A percentile compares a stretch with the other conserved stretches of the same genome.
These are phyloP conservation scores for Rhytidiadelphus loreus DNA, from an alignment of 225 moss, liverwort and hornwort genomes.

Conservation along the genomic window DNA sequence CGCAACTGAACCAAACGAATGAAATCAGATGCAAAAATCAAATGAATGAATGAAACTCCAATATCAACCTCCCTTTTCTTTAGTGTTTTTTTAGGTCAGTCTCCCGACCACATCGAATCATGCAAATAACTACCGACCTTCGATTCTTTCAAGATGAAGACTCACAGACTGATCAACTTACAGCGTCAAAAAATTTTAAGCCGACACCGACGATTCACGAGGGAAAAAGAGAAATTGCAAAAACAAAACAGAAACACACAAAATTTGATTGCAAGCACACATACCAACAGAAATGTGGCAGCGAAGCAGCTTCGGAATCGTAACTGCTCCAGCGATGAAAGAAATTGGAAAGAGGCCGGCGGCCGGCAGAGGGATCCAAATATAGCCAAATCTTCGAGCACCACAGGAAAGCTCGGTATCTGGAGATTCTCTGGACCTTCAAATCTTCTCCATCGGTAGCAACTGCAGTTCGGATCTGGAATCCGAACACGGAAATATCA, in stretches of 20 bases:
- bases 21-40: neutral
- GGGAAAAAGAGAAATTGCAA: neutral
- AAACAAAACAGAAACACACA: neutral
- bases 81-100: neutral
- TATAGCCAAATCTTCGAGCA: no score
- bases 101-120: neutral
- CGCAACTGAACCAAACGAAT: neutral
- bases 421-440: neutral
- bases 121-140: neutral
- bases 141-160: neutral
- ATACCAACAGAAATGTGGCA: neutral
- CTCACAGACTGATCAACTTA: neutral
- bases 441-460: neutral
- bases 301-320: neutral
- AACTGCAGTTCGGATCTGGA: neutral
- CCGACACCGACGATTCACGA: neutral
- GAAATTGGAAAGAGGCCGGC: neutral
- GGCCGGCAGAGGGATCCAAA: neutral
- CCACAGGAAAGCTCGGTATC: neutral
- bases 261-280: neutral
- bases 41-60: slow-evolving; percentile 2
- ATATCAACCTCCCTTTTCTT: neutral
- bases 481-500: neutral
- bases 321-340: neutral
- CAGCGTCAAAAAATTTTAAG: neutral